Percentiles rank a stretch among this genome's conserved stretches.
Evolutionary conservation across 2,329 filamentous ascomycete species (phyloP).

Genomic region (Cladobotryum mycophilum): DNA sequence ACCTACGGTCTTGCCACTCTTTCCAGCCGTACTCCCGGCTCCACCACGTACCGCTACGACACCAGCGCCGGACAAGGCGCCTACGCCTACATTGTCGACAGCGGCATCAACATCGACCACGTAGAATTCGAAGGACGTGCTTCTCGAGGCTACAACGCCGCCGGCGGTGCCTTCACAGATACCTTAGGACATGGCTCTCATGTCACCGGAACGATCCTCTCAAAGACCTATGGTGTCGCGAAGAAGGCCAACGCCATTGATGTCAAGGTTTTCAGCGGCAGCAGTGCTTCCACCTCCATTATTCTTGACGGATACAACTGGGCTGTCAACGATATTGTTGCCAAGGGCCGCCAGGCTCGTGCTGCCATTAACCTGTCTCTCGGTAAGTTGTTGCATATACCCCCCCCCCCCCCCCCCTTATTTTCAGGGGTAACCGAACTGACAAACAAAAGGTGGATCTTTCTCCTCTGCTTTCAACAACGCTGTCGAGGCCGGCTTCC

Average conservation of each 20-base stretch:
- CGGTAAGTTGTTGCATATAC: constrained; percentile 17
- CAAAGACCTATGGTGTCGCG: constrained; percentile 39
- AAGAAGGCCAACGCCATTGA: constrained; percentile 35
- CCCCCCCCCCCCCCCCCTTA: no score
- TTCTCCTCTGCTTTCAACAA: constrained; percentile 47
- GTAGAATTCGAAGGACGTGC: constrained; percentile 39
- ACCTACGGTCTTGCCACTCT: constrained; percentile 41
- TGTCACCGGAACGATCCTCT: constrained; percentile 39
- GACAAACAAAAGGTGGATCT: constrained; percentile 26
- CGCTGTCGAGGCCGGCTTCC: constrained; percentile 41
- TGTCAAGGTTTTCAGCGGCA: constrained; percentile 39
- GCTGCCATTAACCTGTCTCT: constrained; percentile 52
- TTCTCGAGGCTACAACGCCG: constrained; percentile 30
- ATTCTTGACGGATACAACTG: constrained; percentile 29
- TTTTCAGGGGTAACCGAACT: neutral
- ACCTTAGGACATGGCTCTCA: constrained; percentile 42
- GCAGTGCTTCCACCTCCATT: constrained; percentile 12
- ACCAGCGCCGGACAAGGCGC: constrained; percentile 32
- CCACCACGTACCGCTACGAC: constrained; percentile 36
- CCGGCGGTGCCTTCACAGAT: constrained; percentile 28
- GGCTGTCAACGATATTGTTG: constrained; percentile 37
- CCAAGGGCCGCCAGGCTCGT: constrained; percentile 31
- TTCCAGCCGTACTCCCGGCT: constrained; percentile 32
- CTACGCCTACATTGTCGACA: constrained; percentile 51
- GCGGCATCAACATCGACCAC: constrained; percentile 44